phyloP scores from a whole-genome alignment of 805 yeast species.

The Starmerella scarabaei region DNA sequence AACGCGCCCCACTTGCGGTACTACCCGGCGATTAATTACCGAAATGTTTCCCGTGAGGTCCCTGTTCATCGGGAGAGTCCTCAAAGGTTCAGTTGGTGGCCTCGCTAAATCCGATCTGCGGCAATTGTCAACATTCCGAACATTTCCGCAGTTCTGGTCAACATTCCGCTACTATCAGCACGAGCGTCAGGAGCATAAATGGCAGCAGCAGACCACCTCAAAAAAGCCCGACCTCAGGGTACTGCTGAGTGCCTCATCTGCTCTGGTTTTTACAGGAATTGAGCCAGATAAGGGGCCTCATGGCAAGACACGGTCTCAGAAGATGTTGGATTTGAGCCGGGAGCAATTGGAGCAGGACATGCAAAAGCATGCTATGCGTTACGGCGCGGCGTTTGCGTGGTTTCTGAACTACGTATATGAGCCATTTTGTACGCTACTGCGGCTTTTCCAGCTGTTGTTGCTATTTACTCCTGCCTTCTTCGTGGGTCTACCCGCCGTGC shows the following conservation, averaged over 20 bases:
- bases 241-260: constrained; percentile 5
- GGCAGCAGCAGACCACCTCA: too few species aligned
- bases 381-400: constrained; percentile 5
- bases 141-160: too few species aligned
- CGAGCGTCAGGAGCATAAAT: too few species aligned
- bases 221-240: background rate
- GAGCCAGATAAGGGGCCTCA: constrained; percentile 8
- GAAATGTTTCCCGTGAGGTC: too few species aligned
- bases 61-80: too few species aligned
- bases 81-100: too few species aligned
- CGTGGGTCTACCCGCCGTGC: constrained; percentile 42
- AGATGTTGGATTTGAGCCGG: constrained; percentile 15
- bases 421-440: constrained; percentile 51
- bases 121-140: too few species aligned
- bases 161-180: too few species aligned
- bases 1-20: too few species aligned
- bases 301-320: constrained; percentile 17
- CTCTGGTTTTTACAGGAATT: constrained; percentile 6
- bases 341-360: constrained; percentile 8
- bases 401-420: constrained; percentile 34
- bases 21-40: too few species aligned
- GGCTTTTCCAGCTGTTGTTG: constrained; percentile 55
- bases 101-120: too few species aligned
- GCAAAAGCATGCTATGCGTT: background rate
- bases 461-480: constrained; percentile 61